A percentile compares a stretch with the other conserved stretches of the same genome.
Conservation (phyloP, 108 stramenopile species). For the Schizochytrium sp. region DNA sequence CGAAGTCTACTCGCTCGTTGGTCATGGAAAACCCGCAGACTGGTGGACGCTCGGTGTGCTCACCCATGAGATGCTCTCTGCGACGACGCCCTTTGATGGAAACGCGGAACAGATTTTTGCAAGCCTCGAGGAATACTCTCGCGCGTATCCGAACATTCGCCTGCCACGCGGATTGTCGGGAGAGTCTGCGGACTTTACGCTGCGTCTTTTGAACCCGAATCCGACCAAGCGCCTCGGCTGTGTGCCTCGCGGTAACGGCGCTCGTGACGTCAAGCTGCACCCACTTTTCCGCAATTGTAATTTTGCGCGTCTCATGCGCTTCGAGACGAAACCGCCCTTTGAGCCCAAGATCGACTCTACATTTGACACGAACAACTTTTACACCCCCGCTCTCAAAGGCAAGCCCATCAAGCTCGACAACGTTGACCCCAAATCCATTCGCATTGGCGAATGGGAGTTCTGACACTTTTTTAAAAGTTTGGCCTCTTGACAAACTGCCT, state of each 20-base stretch:
- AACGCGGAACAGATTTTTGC: background rate
- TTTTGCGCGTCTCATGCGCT: background rate
- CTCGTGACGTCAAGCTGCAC: background rate
- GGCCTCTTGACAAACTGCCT: too few relatives aligned
- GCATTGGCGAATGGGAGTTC: conserved; percentile 3
- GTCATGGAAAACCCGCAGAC: conserved; percentile 93
- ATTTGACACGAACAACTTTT: background rate
- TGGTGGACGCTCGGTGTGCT: conserved; percentile 94
- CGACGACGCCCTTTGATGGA: conserved; percentile 75
- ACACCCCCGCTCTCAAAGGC: background rate
- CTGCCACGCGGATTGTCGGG: background rate
- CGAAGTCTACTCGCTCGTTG: conserved; percentile 70
- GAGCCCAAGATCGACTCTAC: background rate
- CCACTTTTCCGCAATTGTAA: background rate
- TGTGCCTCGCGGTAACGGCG: background rate
- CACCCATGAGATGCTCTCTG: conserved; percentile 89
- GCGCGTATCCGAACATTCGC: background rate
- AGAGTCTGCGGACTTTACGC: background rate
- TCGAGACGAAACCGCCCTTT: background rate
- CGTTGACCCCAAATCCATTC: background rate
- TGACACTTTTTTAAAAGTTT: background rate
- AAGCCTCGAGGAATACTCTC: background rate
- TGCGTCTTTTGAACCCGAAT: conserved; percentile 7
- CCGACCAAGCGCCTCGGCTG: conserved; percentile 23
- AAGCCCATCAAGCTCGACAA: conserved; percentile 3